These are phyloP conservation scores for Stylosanthes scabra DNA, from an alignment of 331 rosid species.

Conservation along the genomic window DNA sequence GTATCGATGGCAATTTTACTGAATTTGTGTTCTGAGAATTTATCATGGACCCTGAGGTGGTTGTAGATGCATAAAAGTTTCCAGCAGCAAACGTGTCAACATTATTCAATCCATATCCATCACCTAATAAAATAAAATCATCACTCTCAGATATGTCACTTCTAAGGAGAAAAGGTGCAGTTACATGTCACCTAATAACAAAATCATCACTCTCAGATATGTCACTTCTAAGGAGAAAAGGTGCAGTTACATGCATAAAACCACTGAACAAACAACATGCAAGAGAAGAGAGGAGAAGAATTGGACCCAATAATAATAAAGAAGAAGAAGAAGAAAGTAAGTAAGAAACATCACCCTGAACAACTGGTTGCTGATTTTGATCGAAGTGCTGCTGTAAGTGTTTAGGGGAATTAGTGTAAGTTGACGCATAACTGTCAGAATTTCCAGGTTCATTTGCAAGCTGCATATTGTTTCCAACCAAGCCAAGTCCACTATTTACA, in stretches of 20 bases:
- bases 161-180: slow-evolving; percentile 25
- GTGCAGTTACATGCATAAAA: slow-evolving; percentile 15
- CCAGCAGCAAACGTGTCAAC: slow-evolving; percentile 75
- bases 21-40: slow-evolving; percentile 70
- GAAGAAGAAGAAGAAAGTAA: neutral
- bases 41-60: slow-evolving; percentile 77
- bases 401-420: slow-evolving; percentile 62
- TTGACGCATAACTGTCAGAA: slow-evolving; percentile 67
- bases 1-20: slow-evolving; percentile 62
- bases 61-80: slow-evolving; percentile 61
- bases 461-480: slow-evolving; percentile 68
- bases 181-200: slow-evolving; percentile 86
- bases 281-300: neutral
- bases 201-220: slow-evolving; percentile 35
- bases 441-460: slow-evolving; percentile 65
- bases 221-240: slow-evolving; percentile 26
- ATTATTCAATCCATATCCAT: slow-evolving; percentile 72
- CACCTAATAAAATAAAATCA: slow-evolving; percentile 68
- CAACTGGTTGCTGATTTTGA: slow-evolving; percentile 49
- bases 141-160: slow-evolving; percentile 33
- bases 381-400: slow-evolving; percentile 52
- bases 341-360: slow-evolving; percentile 65
- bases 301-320: too few relatives aligned
- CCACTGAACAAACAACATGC: slow-evolving; percentile 18
- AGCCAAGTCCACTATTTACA: slow-evolving; percentile 70